These are phyloP conservation scores for Leccinum variicolor DNA, from an alignment of 768 basidiomycete genomes.

Conservation along the genomic window DNA sequence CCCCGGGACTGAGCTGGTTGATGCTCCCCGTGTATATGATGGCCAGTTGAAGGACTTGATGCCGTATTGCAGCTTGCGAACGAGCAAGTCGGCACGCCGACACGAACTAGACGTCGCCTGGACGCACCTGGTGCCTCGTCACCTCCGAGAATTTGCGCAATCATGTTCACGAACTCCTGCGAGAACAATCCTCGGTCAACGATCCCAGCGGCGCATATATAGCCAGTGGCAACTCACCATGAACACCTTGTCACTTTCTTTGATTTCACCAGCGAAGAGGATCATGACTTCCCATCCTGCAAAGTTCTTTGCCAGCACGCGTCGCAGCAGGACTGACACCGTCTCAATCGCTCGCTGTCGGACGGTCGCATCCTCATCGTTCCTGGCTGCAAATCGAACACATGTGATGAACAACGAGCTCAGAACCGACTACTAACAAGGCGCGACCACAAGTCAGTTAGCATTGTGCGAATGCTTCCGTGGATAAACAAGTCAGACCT, in stretches of 20 bases:
- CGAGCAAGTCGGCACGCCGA: background rate
- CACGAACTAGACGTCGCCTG: background rate
- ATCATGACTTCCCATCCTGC: constrained; percentile 76
- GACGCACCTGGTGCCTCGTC: constrained; percentile 34
- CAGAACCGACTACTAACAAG: constrained; percentile 48
- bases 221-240: constrained; percentile 32
- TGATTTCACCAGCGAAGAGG: constrained; percentile 57
- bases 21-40: constrained; percentile 58
- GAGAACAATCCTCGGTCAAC: background rate
- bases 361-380: constrained; percentile 14
- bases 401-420: constrained; percentile 46
- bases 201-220: background rate
- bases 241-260: constrained; percentile 56
- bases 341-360: constrained; percentile 48
- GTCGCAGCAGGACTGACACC: constrained; percentile 43
- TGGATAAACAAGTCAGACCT: constrained; percentile 37
- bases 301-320: constrained; percentile 52
- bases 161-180: constrained; percentile 48
- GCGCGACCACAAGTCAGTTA: constrained; percentile 1
- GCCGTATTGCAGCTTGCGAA: constrained; percentile 43
- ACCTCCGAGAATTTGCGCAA: constrained; percentile 48
- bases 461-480: too few relatives aligned
- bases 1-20: constrained; percentile 64
- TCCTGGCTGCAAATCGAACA: constrained; percentile 36
- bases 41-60: constrained; percentile 54